A percentile compares a stretch with the other conserved stretches of the same genome.
Conservation (phyloP, 2,329 filamentous ascomycete genomes). For the Fusarium buharicum region DNA sequence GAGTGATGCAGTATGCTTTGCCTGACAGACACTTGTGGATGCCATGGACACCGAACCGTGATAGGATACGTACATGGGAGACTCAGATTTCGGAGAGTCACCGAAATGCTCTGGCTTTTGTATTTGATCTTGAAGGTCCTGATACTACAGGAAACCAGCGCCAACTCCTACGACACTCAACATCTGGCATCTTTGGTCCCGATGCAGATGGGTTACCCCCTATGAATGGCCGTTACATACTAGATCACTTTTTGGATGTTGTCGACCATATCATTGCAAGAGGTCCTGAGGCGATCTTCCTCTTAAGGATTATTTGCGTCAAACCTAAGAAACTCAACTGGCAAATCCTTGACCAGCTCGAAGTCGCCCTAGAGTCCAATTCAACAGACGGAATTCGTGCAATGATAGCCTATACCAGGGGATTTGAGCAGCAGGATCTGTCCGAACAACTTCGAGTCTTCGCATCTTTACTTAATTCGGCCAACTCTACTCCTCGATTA, state of each 20-base stretch:
- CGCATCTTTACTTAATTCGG: neutral
- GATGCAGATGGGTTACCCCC: constrained; percentile 3
- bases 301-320: constrained; percentile 18
- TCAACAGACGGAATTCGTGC: neutral
- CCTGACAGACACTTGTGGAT: constrained; percentile 15
- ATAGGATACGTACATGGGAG: constrained; percentile 20
- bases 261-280: constrained; percentile 11
- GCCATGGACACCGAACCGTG: constrained; percentile 10
- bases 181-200: constrained; percentile 2
- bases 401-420: neutral
- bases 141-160: constrained; percentile 15
- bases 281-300: constrained; percentile 14
- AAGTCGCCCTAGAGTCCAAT: constrained; percentile 14
- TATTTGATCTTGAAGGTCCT: constrained; percentile 22
- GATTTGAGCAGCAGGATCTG: neutral
- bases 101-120: neutral
- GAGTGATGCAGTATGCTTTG: constrained; percentile 10
- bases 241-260: constrained; percentile 12
- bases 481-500: constrained; percentile 7
- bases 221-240: constrained; percentile 8
- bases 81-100: constrained; percentile 1
- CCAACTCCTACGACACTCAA: constrained; percentile 16
- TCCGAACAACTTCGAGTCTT: constrained; percentile 7
- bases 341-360: constrained; percentile 6
- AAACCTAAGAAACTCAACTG: constrained; percentile 9